Conservation (phyloP, 495 filamentous ascomycete genomes). For the Lineolata rhizophorae region DNA sequence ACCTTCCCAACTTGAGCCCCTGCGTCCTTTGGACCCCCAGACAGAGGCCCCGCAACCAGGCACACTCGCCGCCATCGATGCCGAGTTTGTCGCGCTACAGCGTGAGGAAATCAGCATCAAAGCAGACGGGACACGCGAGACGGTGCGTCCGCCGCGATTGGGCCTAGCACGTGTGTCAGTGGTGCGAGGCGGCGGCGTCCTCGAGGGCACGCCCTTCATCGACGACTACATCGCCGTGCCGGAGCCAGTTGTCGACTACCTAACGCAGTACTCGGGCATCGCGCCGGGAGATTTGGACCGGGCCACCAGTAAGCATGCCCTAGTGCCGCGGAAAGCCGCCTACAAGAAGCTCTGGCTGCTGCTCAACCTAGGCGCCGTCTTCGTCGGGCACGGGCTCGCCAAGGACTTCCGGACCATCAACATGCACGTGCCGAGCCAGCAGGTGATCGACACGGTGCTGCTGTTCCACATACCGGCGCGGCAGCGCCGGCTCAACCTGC, state of each 20-base stretch:
- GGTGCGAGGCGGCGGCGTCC: conserved; percentile 49
- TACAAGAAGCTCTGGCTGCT: conserved; percentile 98
- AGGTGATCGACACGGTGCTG: conserved; percentile 83
- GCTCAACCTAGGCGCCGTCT: conserved; percentile 79
- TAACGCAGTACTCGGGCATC: conserved; percentile 85
- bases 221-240: conserved; percentile 89
- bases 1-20: conserved; percentile 15
- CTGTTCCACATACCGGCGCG: conserved; percentile 53
- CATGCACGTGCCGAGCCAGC: conserved; percentile 76
- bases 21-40: conserved; percentile 33
- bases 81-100: conserved; percentile 82
- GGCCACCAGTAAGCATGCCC: conserved; percentile 45
- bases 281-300: conserved; percentile 63
- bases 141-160: conserved; percentile 62
- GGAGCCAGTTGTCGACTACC: conserved; percentile 85
- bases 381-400: conserved; percentile 78
- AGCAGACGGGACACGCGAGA: conserved; percentile 68
- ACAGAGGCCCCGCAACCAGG: conserved; percentile 45
- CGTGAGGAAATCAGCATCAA: conserved; percentile 85
- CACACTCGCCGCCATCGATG: conserved; percentile 72
- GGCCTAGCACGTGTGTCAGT: conserved; percentile 80
- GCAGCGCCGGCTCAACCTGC: conserved; percentile 58
- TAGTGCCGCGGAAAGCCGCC: conserved; percentile 70
- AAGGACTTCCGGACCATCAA: conserved; percentile 97
- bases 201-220: conserved; percentile 71